phyloP scores from a whole-genome alignment of 176 grass and related monocot species.

The Themeda triandra region DNA sequence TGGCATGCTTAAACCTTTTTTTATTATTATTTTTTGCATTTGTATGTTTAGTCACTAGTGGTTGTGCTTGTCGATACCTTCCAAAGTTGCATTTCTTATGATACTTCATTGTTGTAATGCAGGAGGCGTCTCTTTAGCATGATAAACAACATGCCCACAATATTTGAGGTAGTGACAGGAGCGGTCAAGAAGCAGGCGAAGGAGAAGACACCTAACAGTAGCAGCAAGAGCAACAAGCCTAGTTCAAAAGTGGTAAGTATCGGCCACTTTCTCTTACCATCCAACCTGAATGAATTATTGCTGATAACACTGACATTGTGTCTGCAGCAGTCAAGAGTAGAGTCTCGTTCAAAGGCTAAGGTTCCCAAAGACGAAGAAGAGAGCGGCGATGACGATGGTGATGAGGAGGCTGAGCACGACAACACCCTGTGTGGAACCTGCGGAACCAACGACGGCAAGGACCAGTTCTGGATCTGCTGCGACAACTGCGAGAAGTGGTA shows the following conservation, averaged over 20 bases:
- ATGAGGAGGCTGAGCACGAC: slow-evolving; percentile 66
- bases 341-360: slow-evolving; percentile 62
- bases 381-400: slow-evolving; percentile 39
- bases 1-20: not conserved
- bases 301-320: not conserved
- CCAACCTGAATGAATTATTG: not conserved
- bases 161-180: slow-evolving; percentile 92
- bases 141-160: slow-evolving; percentile 94
- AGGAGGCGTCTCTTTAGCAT: slow-evolving; percentile 90
- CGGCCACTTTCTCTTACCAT: not conserved
- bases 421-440: slow-evolving; percentile 87
- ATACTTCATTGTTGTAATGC: slow-evolving; percentile 19
- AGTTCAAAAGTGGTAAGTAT: slow-evolving; percentile 66
- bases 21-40: not conserved
- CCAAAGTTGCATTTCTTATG: not conserved
- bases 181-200: slow-evolving; percentile 64
- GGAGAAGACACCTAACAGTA: slow-evolving; percentile 88
- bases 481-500: slow-evolving; percentile 92
- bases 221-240: slow-evolving; percentile 81
- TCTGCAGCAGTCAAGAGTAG: slow-evolving; percentile 53
- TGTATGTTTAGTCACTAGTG: not conserved
- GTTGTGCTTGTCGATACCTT: not conserved
- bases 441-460: slow-evolving; percentile 64
- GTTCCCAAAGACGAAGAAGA: slow-evolving; percentile 79
- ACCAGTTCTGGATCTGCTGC: slow-evolving; percentile 97